Evolutionary conservation across 2,329 filamentous ascomycete species (phyloP).

Genomic region (Sarocladium kiliense): DNA sequence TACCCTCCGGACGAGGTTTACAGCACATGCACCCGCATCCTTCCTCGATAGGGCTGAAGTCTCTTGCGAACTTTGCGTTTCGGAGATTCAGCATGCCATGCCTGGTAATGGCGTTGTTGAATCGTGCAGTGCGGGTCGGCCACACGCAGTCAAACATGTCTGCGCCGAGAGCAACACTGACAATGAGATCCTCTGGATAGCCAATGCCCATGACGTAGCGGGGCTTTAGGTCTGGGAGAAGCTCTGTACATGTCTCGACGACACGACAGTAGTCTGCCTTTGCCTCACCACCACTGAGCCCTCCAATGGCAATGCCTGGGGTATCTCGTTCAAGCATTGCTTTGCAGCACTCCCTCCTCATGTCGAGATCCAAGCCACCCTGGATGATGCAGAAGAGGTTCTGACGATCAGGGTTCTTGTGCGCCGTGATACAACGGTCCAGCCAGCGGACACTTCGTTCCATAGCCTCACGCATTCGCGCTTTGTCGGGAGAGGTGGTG

Average conservation of each 20-base stretch:
- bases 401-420: conserved; percentile 75
- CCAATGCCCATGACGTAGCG: conserved; percentile 99
- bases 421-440: conserved; percentile 87
- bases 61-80: conserved; percentile 66
- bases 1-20: conserved; percentile 59
- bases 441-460: conserved; percentile 91
- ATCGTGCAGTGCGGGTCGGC: conserved; percentile 93
- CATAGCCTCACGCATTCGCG: conserved; percentile 91
- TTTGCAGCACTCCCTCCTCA: conserved; percentile 75
- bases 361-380: conserved; percentile 82
- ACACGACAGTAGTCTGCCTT: conserved; percentile 91
- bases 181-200: conserved; percentile 92
- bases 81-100: conserved; percentile 79
- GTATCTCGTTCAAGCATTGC: conserved; percentile 90
- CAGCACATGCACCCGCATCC: conserved; percentile 81
- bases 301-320: conserved; percentile 93
- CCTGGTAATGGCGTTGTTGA: conserved; percentile 87
- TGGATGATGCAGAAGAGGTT: conserved; percentile 99
- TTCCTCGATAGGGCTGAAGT: conserved; percentile 79
- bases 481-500: conserved; percentile 85
- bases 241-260: conserved; percentile 75
- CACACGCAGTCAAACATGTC: conserved; percentile 99
- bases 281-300: conserved; percentile 88
- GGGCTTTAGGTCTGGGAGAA: conserved; percentile 88
- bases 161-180: conserved; percentile 87